These are phyloP conservation scores for Colletotrichum cordylinicola DNA, from an alignment of 2,329 filamentous ascomycete genomes.

Conservation along the genomic window DNA sequence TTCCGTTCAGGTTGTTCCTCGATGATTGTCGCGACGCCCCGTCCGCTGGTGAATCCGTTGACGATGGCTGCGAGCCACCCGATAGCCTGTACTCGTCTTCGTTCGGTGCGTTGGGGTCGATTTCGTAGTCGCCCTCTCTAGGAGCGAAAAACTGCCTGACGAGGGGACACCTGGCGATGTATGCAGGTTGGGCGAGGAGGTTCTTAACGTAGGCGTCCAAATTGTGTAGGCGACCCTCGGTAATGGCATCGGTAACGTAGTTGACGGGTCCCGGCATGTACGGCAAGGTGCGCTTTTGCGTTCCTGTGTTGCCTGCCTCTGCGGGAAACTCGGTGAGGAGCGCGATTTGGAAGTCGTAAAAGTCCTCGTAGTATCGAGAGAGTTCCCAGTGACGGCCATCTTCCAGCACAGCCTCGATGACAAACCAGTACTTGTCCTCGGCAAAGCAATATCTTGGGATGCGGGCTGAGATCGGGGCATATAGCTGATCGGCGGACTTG, in stretches of 20 bases:
- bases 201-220: constrained; percentile 96
- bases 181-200: constrained; percentile 78
- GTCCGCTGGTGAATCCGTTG: constrained; percentile 64
- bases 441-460: constrained; percentile 95
- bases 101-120: constrained; percentile 70
- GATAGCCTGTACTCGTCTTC: constrained; percentile 81
- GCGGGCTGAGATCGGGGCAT: constrained; percentile 80
- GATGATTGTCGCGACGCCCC: constrained; percentile 70
- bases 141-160: constrained; percentile 93
- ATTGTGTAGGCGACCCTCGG: constrained; percentile 89
- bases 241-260: constrained; percentile 97
- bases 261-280: constrained; percentile 99
- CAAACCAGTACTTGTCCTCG: constrained; percentile 99
- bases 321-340: constrained; percentile 90
- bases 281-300: constrained; percentile 81
- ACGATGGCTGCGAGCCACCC: constrained; percentile 71
- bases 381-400: constrained; percentile 93
- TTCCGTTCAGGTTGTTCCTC: constrained; percentile 65
- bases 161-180: constrained; percentile 84
- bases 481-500: constrained; percentile 60
- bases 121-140: constrained; percentile 90
- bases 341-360: constrained; percentile 98
- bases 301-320: constrained; percentile 86
- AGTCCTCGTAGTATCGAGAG: constrained; percentile 95
- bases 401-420: constrained; percentile 89